These are phyloP conservation scores for Rosa lucieae DNA, from an alignment of 306 rosid genomes.

Conservation along the genomic window DNA sequence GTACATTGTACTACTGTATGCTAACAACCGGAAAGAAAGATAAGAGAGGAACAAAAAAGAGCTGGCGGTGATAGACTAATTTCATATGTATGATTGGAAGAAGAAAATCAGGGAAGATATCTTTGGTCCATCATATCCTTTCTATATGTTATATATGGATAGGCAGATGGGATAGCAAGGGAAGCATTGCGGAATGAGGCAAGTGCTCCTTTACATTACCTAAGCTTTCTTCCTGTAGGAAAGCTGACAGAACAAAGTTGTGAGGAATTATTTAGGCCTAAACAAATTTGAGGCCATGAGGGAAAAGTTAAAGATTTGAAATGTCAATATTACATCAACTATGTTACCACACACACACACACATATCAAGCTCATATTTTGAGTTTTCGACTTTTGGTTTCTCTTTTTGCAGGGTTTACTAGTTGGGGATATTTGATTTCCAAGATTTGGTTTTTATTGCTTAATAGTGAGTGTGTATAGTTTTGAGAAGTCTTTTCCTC, in stretches of 20 bases:
- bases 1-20: not conserved
- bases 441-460: conserved; percentile 17
- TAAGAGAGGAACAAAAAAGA: not conserved
- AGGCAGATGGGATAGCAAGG: conserved; percentile 1
- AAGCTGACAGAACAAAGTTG: conserved; percentile 2
- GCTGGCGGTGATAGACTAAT: too few species aligned
- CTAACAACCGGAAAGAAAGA: not conserved
- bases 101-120: not conserved
- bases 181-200: not conserved
- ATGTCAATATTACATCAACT: not conserved
- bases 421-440: conserved; percentile 16
- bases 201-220: not conserved
- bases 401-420: conserved; percentile 25
- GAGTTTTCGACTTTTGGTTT: conserved; percentile 1
- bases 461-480: conserved; percentile 1
- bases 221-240: not conserved
- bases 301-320: conserved; percentile 1
- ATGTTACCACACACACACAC: not conserved
- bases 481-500: conserved; percentile 21
- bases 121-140: not conserved
- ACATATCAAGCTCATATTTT: not conserved
- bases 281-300: not conserved
- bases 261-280: not conserved
- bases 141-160: not conserved
- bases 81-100: not conserved